Percentiles rank a stretch among this genome's conserved stretches.
These are phyloP conservation scores for Lodderomyces margitis DNA, from an alignment of 1,139 yeast genomes.

Conservation along the genomic window DNA sequence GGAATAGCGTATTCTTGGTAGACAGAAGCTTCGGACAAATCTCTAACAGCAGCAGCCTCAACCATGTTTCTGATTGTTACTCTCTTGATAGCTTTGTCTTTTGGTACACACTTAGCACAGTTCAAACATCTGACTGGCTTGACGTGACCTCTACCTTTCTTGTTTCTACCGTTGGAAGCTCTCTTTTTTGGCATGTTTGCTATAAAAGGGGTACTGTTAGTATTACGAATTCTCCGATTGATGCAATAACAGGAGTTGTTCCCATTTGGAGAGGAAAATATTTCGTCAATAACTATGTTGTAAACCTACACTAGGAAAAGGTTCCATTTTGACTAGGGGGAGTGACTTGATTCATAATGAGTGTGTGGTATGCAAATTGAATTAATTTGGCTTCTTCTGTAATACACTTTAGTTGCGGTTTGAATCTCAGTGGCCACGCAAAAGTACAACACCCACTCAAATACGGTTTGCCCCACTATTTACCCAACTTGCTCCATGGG, in stretches of 20 bases:
- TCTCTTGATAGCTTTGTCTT: conserved; percentile 99
- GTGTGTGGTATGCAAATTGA: too few relatives aligned
- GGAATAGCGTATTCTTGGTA: conserved; percentile 99
- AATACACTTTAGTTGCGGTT: too few relatives aligned
- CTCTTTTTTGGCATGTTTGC: conserved; percentile 98
- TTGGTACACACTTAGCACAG: conserved; percentile 99
- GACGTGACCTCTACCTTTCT: conserved; percentile 99
- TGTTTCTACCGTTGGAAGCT: conserved; percentile 99
- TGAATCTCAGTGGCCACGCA: too few relatives aligned
- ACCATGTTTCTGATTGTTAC: conserved; percentile 99
- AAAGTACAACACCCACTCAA: too few relatives aligned
- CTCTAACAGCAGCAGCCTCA: conserved; percentile 99
- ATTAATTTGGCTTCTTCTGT: neutral
- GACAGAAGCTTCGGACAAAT: conserved; percentile 98
- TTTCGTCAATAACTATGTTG: too few relatives aligned
- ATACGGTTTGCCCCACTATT: neutral
- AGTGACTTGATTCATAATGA: too few relatives aligned
- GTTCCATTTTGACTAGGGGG: too few relatives aligned
- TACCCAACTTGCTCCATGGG: too few relatives aligned
- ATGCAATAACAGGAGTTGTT: conserved; percentile 1
- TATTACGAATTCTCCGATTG: conserved; percentile 11
- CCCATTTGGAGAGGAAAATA: too few relatives aligned
- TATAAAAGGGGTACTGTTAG: conserved; percentile 20
- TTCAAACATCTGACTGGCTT: conserved; percentile 99
- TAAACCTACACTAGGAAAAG: too few relatives aligned